Conservation (phyloP, 257 asterid species). For the Forsythia suspensa region DNA sequence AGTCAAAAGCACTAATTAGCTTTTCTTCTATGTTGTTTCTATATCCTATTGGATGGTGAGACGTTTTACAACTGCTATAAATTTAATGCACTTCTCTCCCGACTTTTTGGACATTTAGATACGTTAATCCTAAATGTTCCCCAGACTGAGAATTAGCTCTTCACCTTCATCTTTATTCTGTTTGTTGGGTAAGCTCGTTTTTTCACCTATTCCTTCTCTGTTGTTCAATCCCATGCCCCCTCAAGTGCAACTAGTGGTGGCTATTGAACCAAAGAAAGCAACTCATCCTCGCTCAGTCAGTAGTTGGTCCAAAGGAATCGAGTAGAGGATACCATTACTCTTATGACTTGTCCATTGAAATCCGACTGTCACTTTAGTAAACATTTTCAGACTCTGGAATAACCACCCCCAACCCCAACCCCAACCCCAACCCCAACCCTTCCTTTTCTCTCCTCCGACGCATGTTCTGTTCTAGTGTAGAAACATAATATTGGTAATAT, state of each 20-base stretch:
- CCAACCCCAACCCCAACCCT: too few relatives aligned
- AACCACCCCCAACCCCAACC: too few relatives aligned
- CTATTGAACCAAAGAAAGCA: neutral
- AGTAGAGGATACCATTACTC: neutral
- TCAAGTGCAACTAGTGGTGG: neutral
- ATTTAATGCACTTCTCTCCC: too few relatives aligned
- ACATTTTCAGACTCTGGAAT: neutral
- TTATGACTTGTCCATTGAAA: neutral
- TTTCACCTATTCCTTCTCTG: neutral
- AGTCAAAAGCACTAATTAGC: neutral
- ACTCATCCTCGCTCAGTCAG: neutral
- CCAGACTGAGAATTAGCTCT: neutral
- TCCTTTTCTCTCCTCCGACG: neutral
- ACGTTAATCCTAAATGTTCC: neutral
- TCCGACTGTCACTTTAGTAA: neutral
- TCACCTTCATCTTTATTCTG: too few relatives aligned
- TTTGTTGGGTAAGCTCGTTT: too few relatives aligned
- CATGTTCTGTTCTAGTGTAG: neutral
- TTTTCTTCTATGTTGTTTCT: neutral
- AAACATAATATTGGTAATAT: neutral
- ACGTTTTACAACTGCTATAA: neutral
- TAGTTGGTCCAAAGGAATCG: neutral
- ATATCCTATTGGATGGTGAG: neutral
- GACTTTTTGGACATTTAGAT: too few relatives aligned
- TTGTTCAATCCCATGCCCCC: neutral